These are phyloP conservation scores for Chlorella sp. DNA, from an alignment of 139 green algal genomes.

Conservation along the genomic window DNA sequence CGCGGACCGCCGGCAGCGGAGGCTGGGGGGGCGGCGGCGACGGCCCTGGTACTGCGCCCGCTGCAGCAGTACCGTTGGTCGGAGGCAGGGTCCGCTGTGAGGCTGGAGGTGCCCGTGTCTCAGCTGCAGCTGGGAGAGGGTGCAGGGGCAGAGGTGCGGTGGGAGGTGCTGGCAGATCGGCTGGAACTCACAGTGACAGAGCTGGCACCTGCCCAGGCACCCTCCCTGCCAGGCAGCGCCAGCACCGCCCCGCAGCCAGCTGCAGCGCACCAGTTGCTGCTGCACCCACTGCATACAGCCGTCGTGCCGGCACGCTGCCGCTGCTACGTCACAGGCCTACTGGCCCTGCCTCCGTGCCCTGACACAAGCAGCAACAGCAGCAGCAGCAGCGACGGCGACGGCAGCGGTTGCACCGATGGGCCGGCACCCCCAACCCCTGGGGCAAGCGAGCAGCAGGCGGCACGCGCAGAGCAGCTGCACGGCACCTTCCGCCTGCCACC, in stretches of 20 bases:
- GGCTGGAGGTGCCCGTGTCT: neutral
- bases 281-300: neutral
- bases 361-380: neutral
- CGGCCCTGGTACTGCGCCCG: neutral
- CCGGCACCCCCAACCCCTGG: neutral
- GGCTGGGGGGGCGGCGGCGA: neutral
- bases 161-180: neutral
- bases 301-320: slow-evolving; percentile 3
- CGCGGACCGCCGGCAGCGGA: neutral
- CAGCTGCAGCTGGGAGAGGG: neutral
- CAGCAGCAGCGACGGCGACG: too few relatives aligned
- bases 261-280: neutral
- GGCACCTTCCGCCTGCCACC: neutral
- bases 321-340: slow-evolving; percentile 4
- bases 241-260: neutral
- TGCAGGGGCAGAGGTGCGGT: neutral
- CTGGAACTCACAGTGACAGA: too few relatives aligned
- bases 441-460: too few relatives aligned
- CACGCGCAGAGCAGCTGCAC: neutral
- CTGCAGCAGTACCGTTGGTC: slow-evolving; percentile 28
- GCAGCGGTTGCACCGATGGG: neutral
- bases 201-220: neutral
- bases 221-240: neutral
- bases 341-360: neutral
- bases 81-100: neutral